Evolutionary conservation across 208 protist species (phyloP).

Genomic region (Trypanosomatidae sp.): DNA sequence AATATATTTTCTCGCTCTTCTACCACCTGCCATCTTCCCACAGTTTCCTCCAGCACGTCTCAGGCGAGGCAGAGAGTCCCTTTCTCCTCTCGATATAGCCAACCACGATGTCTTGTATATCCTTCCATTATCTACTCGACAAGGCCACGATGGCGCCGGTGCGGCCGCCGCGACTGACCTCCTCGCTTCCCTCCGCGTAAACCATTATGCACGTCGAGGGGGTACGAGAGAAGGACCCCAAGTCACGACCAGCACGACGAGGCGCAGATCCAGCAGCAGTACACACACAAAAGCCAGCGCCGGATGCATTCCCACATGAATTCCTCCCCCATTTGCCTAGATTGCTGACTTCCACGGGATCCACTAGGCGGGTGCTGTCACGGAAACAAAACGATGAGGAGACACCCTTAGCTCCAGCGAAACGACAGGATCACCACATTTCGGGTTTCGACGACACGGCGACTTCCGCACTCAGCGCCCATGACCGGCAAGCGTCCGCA

Average conservation of each 20-base stretch:
- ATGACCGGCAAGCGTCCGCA: conserved; percentile 1
- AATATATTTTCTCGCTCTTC: too few species aligned
- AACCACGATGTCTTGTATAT: background rate
- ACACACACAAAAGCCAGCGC: conserved; percentile 28
- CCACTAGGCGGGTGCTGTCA: conserved; percentile 20
- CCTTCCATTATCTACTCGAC: background rate
- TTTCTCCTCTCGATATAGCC: background rate
- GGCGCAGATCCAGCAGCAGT: conserved; percentile 24
- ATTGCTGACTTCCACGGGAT: conserved; percentile 13
- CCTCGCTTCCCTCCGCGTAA: background rate
- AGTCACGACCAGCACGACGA: conserved; percentile 16
- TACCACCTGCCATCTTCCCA: background rate
- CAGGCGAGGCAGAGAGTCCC: background rate
- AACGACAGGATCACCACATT: conserved; percentile 25
- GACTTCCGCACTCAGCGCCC: conserved; percentile 18
- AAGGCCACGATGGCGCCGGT: background rate
- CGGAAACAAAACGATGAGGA: conserved; percentile 24
- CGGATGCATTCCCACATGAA: conserved; percentile 20
- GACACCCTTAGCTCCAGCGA: conserved; percentile 13
- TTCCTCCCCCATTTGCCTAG: conserved; percentile 6
- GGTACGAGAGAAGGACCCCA: conserved; percentile 4
- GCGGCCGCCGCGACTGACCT: conserved; percentile 12
- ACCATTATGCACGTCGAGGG: conserved; percentile 11
- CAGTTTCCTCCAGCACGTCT: background rate
- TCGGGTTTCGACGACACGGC: conserved; percentile 16